Evolutionary conservation across 495 filamentous ascomycete genomes (phyloP).

Genomic region (Collariella sp.): DNA sequence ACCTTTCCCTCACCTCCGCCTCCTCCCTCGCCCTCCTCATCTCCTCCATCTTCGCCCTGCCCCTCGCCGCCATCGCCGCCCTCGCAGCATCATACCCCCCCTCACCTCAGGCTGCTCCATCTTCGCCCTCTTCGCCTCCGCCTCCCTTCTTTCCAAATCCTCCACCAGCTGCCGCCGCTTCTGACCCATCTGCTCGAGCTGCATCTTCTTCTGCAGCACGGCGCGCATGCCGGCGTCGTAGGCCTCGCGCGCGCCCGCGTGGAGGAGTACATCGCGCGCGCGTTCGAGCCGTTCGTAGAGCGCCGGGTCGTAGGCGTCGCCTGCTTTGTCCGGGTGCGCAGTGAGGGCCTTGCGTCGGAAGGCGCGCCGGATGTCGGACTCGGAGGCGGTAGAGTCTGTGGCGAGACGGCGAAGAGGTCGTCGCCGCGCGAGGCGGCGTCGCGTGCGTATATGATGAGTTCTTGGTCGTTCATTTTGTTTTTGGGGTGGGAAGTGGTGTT

Average conservation of each 20-base stretch:
- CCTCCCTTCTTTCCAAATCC: constrained; percentile 30
- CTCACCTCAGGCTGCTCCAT: neutral
- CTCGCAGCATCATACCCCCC: constrained; percentile 10
- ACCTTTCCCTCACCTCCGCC: constrained; percentile 34
- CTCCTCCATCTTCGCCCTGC: constrained; percentile 28
- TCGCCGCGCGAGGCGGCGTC: constrained; percentile 32
- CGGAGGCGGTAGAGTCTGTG: constrained; percentile 33
- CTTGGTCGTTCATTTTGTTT: constrained; percentile 23
- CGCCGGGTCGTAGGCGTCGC: constrained; percentile 36
- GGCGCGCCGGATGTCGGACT: constrained; percentile 39
- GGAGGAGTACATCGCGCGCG: constrained; percentile 37
- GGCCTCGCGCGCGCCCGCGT: constrained; percentile 29
- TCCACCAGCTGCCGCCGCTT: constrained; percentile 30
- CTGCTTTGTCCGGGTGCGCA: constrained; percentile 45
- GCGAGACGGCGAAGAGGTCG: constrained; percentile 40
- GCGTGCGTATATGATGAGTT: constrained; percentile 34
- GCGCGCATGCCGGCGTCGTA: constrained; percentile 38
- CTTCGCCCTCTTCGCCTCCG: constrained; percentile 24
- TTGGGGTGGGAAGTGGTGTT: neutral
- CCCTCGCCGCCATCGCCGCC: constrained; percentile 18
- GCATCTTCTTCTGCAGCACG: constrained; percentile 27
- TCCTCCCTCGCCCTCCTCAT: constrained; percentile 29
- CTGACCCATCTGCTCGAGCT: constrained; percentile 22
- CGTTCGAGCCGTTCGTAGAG: constrained; percentile 41
- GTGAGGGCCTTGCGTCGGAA: constrained; percentile 39